phyloP scores from a whole-genome alignment of 192 early-diverging fungal species.

The Phlyctochytrium arcticum region DNA sequence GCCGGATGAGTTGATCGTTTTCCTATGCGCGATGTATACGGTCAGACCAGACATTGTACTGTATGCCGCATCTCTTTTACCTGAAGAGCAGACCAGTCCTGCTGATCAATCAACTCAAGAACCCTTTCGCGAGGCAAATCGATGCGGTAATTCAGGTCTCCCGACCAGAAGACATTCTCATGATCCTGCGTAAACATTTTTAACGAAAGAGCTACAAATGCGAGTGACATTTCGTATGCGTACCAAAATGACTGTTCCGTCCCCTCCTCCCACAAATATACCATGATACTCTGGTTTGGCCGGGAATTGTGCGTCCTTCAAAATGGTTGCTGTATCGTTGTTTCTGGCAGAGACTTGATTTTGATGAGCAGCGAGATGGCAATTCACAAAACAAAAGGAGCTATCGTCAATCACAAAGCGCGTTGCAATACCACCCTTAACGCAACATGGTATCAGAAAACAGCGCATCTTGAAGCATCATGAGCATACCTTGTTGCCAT shows the following conservation, averaged over 20 bases:
- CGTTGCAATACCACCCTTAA: slow-evolving; percentile 70
- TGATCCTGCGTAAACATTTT: slow-evolving; percentile 53
- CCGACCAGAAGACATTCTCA: slow-evolving; percentile 51
- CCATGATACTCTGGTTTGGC: slow-evolving; percentile 18
- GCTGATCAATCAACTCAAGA: slow-evolving; percentile 50
- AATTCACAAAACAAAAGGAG: slow-evolving; percentile 81
- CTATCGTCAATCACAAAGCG: slow-evolving; percentile 73
- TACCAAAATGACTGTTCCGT: slow-evolving; percentile 78
- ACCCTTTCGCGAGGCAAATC: slow-evolving; percentile 66
- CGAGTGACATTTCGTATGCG: neutral
- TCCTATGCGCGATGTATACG: slow-evolving; percentile 27
- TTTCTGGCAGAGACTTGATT: slow-evolving; percentile 68
- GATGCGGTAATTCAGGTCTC: slow-evolving; percentile 96
- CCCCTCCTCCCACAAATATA: slow-evolving; percentile 73
- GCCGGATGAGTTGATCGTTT: slow-evolving; percentile 46
- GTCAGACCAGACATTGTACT: neutral
- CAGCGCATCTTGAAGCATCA: neutral
- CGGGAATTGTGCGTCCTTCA: slow-evolving; percentile 55
- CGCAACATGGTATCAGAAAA: neutral
- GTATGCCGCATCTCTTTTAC: neutral
- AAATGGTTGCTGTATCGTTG: slow-evolving; percentile 65
- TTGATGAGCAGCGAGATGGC: slow-evolving; percentile 84
- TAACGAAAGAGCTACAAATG: slow-evolving; percentile 34
- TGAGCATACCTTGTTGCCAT: slow-evolving; percentile 77
- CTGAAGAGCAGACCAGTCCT: slow-evolving; percentile 54